Evolutionary conservation across 176 grass and related monocot species (phyloP).

Genomic region (Phyllostachys edulis): DNA sequence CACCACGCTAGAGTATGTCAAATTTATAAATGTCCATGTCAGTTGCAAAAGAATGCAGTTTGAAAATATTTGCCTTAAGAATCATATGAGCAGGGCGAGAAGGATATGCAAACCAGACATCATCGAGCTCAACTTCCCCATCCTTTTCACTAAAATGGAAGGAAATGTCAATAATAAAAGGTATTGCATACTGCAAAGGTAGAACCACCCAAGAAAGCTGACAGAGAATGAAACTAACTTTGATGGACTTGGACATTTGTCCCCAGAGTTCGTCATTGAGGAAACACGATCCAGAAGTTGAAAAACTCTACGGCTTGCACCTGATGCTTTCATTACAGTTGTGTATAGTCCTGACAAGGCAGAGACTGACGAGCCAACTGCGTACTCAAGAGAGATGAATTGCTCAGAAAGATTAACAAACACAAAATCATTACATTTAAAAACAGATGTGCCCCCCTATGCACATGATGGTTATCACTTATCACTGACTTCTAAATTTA

Average conservation of each 20-base stretch:
- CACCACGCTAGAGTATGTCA: not conserved
- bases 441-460: not conserved
- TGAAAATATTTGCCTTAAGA: constrained; percentile 70
- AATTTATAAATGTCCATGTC: constrained; percentile 6
- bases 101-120: constrained; percentile 99
- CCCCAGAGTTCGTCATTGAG: constrained; percentile 69
- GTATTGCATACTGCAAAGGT: constrained; percentile 10
- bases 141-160: constrained; percentile 62
- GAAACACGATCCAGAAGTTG: constrained; percentile 86
- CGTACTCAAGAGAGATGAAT: constrained; percentile 16
- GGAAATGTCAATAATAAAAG: constrained; percentile 28
- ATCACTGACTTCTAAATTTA: not conserved
- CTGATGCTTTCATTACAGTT: constrained; percentile 96
- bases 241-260: constrained; percentile 64
- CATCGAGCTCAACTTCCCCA: constrained; percentile 82
- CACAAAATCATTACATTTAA: not conserved
- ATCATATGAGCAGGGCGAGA: constrained; percentile 97
- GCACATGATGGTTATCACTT: not conserved
- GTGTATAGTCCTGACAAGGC: constrained; percentile 90
- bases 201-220: constrained; percentile 26
- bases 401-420: constrained; percentile 11
- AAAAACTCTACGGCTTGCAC: constrained; percentile 94
- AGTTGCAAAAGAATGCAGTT: not conserved
- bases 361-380: constrained; percentile 92
- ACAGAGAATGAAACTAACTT: constrained; percentile 47